Base-by-base conservation (phyloP, 495 filamentous ascomycete species). In the Xylaria sp. region DNA sequence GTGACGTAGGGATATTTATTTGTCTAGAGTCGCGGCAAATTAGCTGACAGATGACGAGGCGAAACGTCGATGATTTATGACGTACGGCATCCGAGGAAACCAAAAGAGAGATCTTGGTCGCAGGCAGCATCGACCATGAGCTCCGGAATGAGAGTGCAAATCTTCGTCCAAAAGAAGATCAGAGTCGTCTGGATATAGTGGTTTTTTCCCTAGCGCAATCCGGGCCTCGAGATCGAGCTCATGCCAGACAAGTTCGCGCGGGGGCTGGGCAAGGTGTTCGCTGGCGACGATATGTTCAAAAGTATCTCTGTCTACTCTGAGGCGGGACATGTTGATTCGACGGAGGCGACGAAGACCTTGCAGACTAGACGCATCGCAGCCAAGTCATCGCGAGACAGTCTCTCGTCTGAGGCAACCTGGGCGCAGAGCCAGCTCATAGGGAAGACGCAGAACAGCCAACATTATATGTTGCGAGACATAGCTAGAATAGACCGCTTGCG, bases 181-280 rank as follows among this genome's bases (percentile, higher is more conserved):
- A n/a, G 6, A 2, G 44, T n/a, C 1, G 40, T 19, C 44, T 19
- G 6, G 9, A n/a, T 0, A 17, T 11, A 3, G 44, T 48, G 29
- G 11, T 2, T 7, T 1, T 37, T 37, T 17, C 31, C 31, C 15
- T 9, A 17, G 33, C 33, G 17, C 17, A 7, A 1, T 0, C 59
- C 59, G 43, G 21, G 12, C 37, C 15, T 61, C 37, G 37, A 61
- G 59, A 26, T 41, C 37, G n/a, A 61, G 21, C 37, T 61, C 59
- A 21, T 61, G 12, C 35, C 37, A 61, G n/a, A 41, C 37, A 15
- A 41, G 37, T 15, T 24, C 59, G 17, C 59, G 59, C n/a, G 26
- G n/a, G 12, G 41, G 37, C 59, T 11, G 37, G 26, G 37, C 35
- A 11, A 61, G 33, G 15, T 61, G 59, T 9, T 41, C 37, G 11